Base-by-base conservation (phyloP, 768 basidiomycete species). In the Lentinula sp. region DNA sequence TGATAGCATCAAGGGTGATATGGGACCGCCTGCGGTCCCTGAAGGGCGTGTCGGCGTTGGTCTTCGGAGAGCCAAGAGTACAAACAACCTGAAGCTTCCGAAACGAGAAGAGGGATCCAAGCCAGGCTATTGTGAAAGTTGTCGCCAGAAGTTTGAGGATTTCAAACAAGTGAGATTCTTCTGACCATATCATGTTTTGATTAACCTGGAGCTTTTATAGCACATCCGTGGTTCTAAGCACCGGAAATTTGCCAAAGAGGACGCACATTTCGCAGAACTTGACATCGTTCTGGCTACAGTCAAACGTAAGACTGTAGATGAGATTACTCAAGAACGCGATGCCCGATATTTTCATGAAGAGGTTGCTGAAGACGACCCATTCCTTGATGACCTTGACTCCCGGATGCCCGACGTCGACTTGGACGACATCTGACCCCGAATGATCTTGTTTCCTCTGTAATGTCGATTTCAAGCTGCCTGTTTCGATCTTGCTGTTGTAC, bases 61-160 rank as follows among this genome's bases (percentile, higher is more conserved):
- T n/a, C 74, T 94, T 54, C 81, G 84, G 68, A 93, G 90, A 74
- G 89, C 89, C 69, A 84, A 84, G 64, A 93, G 91, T 65, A 92
- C 89, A 56, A 90, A 90, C 69, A 90, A 88, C 1, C 73, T 93
- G 51, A 80, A 81, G 67, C 76, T 90, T 59, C 86, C 89, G 7
- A 87, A 84, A 68, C 85, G 91, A 42, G 91, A 94, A 61, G 93
- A 96, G 75, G 86, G 86, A 16, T 85, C 82, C 64, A 98, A 97
- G 68, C 89, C 95, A 4, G 97, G 97, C 4, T 98, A 98, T 73
- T 99, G 97, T 72, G 97, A 99, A 73, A 95, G 94, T 70, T 99
- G 97, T 72, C 84, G 96, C 42, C 69, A 80, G 60, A 93, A 93
- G 72, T 99, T 95, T 68, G 86, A 89, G 0, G 89, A 96, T 72